Evolutionary conservation across 2,329 filamentous ascomycete genomes (phyloP).

Genomic region (Tolypocladium ovalisporum): DNA sequence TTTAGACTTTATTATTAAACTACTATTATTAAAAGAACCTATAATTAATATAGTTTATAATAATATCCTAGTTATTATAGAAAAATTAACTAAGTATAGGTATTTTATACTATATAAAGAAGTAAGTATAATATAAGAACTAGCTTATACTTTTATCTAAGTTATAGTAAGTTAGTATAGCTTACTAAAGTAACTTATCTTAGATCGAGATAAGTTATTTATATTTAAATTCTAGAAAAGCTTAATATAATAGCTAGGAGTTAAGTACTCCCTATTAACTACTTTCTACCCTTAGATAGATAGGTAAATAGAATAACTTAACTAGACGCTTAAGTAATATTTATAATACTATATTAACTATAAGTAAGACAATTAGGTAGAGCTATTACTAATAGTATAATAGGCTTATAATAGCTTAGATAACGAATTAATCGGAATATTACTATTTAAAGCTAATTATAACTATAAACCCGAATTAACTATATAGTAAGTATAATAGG

Average conservation of each 20-base stretch:
- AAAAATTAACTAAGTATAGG: neutral
- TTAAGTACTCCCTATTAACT: neutral
- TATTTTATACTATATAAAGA: neutral
- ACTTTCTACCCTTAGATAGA: neutral
- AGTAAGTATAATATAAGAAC: neutral
- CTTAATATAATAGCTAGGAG: neutral
- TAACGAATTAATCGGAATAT: no score
- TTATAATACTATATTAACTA: neutral
- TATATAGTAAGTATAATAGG: no score
- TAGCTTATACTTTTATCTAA: neutral
- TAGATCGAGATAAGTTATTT: neutral
- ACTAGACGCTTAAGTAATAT: neutral
- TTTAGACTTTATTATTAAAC: neutral
- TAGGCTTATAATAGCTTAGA: no score
- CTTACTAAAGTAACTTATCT: neutral
- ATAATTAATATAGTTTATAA: neutral
- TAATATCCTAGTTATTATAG: neutral
- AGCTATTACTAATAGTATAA: no score
- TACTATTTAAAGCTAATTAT: no score
- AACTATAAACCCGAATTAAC: no score
- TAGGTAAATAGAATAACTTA: neutral
- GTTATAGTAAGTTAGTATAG: neutral
- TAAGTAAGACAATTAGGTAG: neutral
- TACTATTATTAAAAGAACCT: neutral
- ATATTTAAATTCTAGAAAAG: neutral